Conservation (phyloP, 148 eudicot genomes). For the Amaranthus hypochondriacus region DNA sequence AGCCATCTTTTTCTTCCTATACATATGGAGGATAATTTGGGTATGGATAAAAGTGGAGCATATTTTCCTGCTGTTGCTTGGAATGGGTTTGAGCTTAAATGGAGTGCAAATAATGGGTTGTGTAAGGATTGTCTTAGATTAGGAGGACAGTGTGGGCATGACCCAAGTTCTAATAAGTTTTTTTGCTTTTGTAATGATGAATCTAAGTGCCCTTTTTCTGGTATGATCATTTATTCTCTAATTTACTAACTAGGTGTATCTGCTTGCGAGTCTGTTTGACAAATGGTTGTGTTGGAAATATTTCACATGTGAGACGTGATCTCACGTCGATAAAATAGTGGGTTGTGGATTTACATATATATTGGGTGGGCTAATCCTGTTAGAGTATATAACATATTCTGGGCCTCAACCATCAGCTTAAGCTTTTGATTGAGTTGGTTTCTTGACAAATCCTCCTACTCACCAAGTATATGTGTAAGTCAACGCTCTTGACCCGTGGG, state of each 20-base stretch:
- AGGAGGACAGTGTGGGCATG: slow-evolving; percentile 57
- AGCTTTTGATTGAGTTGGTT: too few relatives aligned
- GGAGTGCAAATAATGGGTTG: slow-evolving; percentile 29
- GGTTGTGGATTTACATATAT: too few relatives aligned
- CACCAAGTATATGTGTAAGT: too few relatives aligned
- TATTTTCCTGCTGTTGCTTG: background rate
- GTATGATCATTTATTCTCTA: background rate
- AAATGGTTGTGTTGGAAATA: too few relatives aligned
- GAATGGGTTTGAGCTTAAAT: slow-evolving; percentile 46
- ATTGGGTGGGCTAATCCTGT: too few relatives aligned
- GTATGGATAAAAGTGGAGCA: background rate
- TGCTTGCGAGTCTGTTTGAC: background rate
- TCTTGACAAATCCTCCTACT: too few relatives aligned
- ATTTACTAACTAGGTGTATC: background rate
- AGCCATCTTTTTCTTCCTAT: slow-evolving; percentile 22
- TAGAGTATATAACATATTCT: too few relatives aligned
- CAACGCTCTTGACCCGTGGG: too few relatives aligned
- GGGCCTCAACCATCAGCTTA: too few relatives aligned
- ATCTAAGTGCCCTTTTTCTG: slow-evolving; percentile 27
- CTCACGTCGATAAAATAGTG: too few relatives aligned
- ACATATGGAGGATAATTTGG: background rate
- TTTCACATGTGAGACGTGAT: too few relatives aligned
- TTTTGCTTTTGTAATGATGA: slow-evolving; percentile 43
- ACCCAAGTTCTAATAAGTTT: slow-evolving; percentile 27
- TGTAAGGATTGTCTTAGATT: slow-evolving; percentile 35